Percentiles rank a stretch among this genome's conserved stretches.
Conservation (phyloP, 2,329 filamentous ascomycete species). For the Penicillium sp. region DNA sequence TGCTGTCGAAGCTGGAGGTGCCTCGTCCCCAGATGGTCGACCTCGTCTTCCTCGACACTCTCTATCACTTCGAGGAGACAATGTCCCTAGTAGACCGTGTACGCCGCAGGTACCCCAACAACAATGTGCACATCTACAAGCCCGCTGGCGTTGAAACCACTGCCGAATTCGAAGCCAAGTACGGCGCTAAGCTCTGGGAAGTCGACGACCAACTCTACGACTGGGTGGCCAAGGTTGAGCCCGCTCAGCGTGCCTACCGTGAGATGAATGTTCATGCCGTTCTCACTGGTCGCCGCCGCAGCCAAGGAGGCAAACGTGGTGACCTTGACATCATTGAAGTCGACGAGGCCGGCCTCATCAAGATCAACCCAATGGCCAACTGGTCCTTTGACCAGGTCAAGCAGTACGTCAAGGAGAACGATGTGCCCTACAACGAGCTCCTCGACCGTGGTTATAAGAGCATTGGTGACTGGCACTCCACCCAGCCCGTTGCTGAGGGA, state of each 20-base stretch:
- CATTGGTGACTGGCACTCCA: conserved; percentile 96
- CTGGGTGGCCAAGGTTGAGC: conserved; percentile 95
- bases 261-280: conserved; percentile 83
- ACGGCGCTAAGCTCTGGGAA: conserved; percentile 79
- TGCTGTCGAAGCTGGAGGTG: conserved; percentile 44
- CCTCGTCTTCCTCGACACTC: conserved; percentile 67
- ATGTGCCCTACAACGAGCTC: conserved; percentile 87
- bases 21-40: conserved; percentile 44
- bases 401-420: conserved; percentile 72
- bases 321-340: conserved; percentile 85
- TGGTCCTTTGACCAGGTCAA: conserved; percentile 89
- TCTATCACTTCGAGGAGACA: conserved; percentile 74
- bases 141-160: conserved; percentile 65
- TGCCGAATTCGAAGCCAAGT: conserved; percentile 69
- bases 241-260: conserved; percentile 79
- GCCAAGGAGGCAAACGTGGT: conserved; percentile 85
- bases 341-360: conserved; percentile 82
- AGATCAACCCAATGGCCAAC: conserved; percentile 93
- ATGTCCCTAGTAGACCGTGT: conserved; percentile 65
- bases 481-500: conserved; percentile 74
- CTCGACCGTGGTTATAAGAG: conserved; percentile 96
- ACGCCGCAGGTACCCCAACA: conserved; percentile 63
- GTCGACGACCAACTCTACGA: conserved; percentile 83
- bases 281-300: conserved; percentile 80
- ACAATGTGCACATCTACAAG: conserved; percentile 81